Conservation (phyloP, 108 stramenopile genomes). For the Skeletonema grethae region DNA sequence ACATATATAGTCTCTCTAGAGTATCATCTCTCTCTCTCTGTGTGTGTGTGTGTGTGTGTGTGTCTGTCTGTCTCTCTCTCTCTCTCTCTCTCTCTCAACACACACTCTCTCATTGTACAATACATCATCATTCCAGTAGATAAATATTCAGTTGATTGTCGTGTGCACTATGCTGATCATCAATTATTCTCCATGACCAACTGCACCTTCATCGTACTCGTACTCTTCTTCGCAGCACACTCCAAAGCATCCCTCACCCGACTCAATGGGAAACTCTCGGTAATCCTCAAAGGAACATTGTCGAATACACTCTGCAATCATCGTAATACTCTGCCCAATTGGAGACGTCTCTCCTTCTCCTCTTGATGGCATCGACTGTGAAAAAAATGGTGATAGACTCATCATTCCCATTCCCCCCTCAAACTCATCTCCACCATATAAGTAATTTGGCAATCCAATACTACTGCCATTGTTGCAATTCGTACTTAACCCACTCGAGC, state of each 20-base stretch:
- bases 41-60: too few species aligned
- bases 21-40: too few species aligned
- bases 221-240: constrained; percentile 60
- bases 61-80: too few species aligned
- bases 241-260: constrained; percentile 59
- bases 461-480: too few species aligned
- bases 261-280: constrained; percentile 65
- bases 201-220: constrained; percentile 63
- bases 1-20: too few species aligned
- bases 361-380: constrained; percentile 3
- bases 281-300: constrained; percentile 75
- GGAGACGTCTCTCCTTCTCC: constrained; percentile 14
- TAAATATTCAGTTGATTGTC: too few species aligned
- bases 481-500: not conserved
- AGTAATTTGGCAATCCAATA: too few species aligned
- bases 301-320: constrained; percentile 69
- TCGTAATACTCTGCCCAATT: constrained; percentile 45
- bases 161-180: too few species aligned
- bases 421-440: too few species aligned
- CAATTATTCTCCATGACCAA: constrained; percentile 23
- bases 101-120: too few species aligned
- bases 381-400: not conserved
- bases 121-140: too few species aligned
- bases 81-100: too few species aligned
- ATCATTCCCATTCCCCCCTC: not conserved